phyloP scores from a whole-genome alignment of 768 basidiomycete species.

The Tricholoma flavovirens region DNA sequence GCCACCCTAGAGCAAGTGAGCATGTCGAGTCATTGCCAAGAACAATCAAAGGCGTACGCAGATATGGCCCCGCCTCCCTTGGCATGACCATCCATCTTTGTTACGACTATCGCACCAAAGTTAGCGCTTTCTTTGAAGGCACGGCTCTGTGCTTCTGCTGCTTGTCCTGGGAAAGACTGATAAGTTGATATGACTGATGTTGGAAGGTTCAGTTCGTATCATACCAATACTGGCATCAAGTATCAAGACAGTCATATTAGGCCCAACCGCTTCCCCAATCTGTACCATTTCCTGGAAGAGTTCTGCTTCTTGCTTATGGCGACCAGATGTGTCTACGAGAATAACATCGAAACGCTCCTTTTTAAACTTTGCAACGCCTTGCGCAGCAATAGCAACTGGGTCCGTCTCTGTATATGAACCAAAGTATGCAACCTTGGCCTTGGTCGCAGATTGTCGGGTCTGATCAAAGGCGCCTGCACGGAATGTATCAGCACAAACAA shows the following conservation, averaged over 20 bases:
- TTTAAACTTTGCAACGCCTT: slow-evolving; percentile 96
- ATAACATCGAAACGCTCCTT: slow-evolving; percentile 98
- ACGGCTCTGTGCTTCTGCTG: slow-evolving; percentile 91
- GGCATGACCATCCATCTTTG: slow-evolving; percentile 99
- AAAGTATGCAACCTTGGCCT: slow-evolving; percentile 98
- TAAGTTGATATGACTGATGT: background rate
- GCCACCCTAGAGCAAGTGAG: slow-evolving; percentile 62
- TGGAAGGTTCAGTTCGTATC: slow-evolving; percentile 6
- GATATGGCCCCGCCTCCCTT: slow-evolving; percentile 99
- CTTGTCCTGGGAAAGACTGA: slow-evolving; percentile 63
- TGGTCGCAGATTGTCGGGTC: slow-evolving; percentile 96
- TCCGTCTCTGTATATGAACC: slow-evolving; percentile 99
- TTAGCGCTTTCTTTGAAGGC: slow-evolving; percentile 98
- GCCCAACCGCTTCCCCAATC: slow-evolving; percentile 89
- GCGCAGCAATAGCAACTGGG: slow-evolving; percentile 89
- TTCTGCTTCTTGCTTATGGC: slow-evolving; percentile 96
- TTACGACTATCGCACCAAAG: slow-evolving; percentile 98
- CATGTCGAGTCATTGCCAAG: slow-evolving; percentile 1
- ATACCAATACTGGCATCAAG: slow-evolving; percentile 94
- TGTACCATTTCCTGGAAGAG: slow-evolving; percentile 98
- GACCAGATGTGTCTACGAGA: slow-evolving; percentile 96
- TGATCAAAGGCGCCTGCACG: slow-evolving; percentile 99
- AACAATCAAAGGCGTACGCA: slow-evolving; percentile 58
- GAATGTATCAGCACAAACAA: slow-evolving; percentile 99
- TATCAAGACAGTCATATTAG: slow-evolving; percentile 93